Evolutionary conservation across 1,284 basidiomycete species (phyloP).

Genomic region (Heterobasidion occidentale): DNA sequence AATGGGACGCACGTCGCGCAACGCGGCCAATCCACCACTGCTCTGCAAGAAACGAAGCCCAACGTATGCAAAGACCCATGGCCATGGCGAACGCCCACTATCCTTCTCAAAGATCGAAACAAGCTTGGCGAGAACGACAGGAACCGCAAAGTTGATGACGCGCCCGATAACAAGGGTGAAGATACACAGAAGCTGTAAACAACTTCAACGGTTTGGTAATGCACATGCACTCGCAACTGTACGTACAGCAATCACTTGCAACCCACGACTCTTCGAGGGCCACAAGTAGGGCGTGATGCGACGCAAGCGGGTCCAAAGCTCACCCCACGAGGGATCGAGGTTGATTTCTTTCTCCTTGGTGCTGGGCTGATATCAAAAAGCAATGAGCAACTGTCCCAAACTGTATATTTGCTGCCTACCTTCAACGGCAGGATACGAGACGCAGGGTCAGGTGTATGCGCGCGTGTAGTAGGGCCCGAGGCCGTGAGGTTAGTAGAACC

Average conservation of each 20-base stretch:
- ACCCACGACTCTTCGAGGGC: slow-evolving; percentile 57
- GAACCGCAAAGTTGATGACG: slow-evolving; percentile 66
- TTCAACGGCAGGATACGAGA: slow-evolving; percentile 6
- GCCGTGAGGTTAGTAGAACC: slow-evolving; percentile 37
- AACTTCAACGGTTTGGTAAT: slow-evolving; percentile 7
- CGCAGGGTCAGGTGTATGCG: slow-evolving; percentile 50
- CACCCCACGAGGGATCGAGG: slow-evolving; percentile 59
- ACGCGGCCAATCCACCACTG: slow-evolving; percentile 60
- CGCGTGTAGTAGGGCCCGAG: slow-evolving; percentile 49
- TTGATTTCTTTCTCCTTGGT: slow-evolving; percentile 48
- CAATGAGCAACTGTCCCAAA: background rate
- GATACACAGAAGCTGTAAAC: slow-evolving; percentile 50
- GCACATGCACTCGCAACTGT: slow-evolving; percentile 2
- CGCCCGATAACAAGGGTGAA: slow-evolving; percentile 68
- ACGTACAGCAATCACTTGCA: slow-evolving; percentile 69
- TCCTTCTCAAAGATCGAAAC: slow-evolving; percentile 51
- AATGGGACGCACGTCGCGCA: slow-evolving; percentile 48
- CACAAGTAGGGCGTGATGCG: slow-evolving; percentile 76
- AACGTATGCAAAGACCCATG: slow-evolving; percentile 55
- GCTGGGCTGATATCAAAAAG: slow-evolving; percentile 20
- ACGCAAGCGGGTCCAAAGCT: slow-evolving; percentile 49
- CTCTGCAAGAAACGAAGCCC: slow-evolving; percentile 61
- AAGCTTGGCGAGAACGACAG: slow-evolving; percentile 65
- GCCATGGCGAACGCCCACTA: slow-evolving; percentile 45
- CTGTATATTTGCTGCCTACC: background rate